phyloP scores from a whole-genome alignment of 495 filamentous ascomycete genomes.

The Elasticomyces elasticus region DNA sequence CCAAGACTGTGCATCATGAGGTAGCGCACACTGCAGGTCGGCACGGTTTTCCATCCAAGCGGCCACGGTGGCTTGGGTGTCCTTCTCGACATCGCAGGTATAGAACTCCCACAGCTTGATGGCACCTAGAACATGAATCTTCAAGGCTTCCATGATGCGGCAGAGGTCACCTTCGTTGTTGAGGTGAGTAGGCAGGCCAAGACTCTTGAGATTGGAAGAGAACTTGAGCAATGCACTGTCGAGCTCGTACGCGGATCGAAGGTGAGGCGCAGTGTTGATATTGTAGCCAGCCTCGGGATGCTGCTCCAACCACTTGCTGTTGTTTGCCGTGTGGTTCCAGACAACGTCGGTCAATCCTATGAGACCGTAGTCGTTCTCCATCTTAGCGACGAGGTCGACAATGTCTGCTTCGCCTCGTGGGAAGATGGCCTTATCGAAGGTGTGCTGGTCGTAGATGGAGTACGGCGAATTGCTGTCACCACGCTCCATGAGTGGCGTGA shows the following conservation, averaged over 20 bases:
- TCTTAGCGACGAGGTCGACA: conserved; percentile 58
- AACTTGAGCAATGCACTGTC: conserved; percentile 77
- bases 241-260: conserved; percentile 76
- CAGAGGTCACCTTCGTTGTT: conserved; percentile 63
- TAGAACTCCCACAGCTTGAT: conserved; percentile 91
- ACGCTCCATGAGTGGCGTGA: conserved; percentile 83
- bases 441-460: conserved; percentile 84
- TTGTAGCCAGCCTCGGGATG: conserved; percentile 97
- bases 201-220: conserved; percentile 52
- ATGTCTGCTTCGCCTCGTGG: conserved; percentile 82
- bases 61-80: conserved; percentile 55
- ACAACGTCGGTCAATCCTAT: conserved; percentile 93
- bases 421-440: conserved; percentile 74
- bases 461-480: conserved; percentile 93
- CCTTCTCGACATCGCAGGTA: conserved; percentile 64
- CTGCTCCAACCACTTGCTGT: conserved; percentile 86
- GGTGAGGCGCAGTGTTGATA: conserved; percentile 82
- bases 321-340: conserved; percentile 95
- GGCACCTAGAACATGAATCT: conserved; percentile 63
- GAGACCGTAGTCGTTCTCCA: conserved; percentile 77
- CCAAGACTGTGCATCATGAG: conserved; percentile 48
- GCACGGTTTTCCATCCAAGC: conserved; percentile 56
- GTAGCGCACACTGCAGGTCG: conserved; percentile 30
- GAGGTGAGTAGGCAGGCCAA: conserved; percentile 66
- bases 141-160: conserved; percentile 73